Conservation (phyloP, 1,139 yeast species). For the Saccharomyces hybrid region DNA sequence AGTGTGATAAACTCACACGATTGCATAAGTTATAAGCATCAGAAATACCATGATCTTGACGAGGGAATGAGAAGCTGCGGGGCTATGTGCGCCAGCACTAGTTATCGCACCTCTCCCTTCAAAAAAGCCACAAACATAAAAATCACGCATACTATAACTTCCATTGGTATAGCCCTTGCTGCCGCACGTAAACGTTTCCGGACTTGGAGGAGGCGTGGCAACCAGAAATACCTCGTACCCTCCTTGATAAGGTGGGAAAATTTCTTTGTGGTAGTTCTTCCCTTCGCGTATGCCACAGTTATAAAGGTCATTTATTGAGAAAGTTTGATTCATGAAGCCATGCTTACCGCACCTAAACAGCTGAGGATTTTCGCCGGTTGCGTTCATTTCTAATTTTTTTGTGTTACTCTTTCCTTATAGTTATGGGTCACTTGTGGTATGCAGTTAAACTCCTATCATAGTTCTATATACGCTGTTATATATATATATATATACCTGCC, state of each 20-base stretch:
- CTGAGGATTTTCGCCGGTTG: neutral
- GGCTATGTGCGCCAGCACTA: neutral
- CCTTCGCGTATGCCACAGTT: neutral
- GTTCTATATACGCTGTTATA: neutral
- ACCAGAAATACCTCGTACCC: neutral
- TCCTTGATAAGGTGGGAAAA: neutral
- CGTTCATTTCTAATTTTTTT: neutral
- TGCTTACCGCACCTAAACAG: neutral
- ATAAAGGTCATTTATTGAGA: neutral
- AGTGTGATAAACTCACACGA: neutral
- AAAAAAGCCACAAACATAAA: neutral
- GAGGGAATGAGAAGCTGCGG: neutral
- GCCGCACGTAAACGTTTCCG: neutral
- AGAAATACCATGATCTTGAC: neutral
- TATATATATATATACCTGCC: neutral
- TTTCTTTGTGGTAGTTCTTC: neutral
- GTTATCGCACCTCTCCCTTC: neutral
- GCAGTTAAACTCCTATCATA: neutral
- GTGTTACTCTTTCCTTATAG: neutral
- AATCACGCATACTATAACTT: neutral
- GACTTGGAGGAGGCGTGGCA: neutral
- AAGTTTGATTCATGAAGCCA: neutral
- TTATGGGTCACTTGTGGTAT: neutral
- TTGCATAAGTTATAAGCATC: neutral
- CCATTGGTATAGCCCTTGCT: neutral